Evolutionary conservation across 345 rosid genomes (phyloP), one percentile per base, ranked within the genome.

Genomic region (Citrus inodora): DNA sequence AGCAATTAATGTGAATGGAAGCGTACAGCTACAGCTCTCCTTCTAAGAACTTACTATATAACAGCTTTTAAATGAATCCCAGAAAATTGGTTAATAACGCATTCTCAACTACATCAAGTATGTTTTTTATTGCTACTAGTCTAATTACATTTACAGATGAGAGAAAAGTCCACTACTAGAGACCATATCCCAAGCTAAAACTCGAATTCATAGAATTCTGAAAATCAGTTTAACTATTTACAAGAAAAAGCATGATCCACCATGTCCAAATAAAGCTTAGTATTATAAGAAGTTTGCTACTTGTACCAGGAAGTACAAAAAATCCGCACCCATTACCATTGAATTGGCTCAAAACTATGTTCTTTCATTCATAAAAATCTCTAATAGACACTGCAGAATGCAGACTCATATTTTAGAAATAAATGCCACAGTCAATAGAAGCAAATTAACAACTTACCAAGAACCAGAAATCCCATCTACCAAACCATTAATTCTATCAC

Each of bases 401-500:
- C 4, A 22, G 21, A 19, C 35, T 46, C 40, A 5, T n/a, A 7
- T 21, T 21, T 7, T 1, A 11, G 30, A 67, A 66, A 33, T 35
- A 30, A 66, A 42, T 3, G 17, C 51, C 51, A 65, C 66, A 63
- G 28, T 3, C 6, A 19, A 28, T 63, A 13, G 51, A 28, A 66
- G 27, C 70, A 33, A 27, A 46, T 46, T 46, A 46, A 19, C 51
- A 46, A 73, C 97, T 84, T 76, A 96, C 99, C 97, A 96, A 85
- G 79, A 74, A 81, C 99, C 98, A 80, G 99, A 94, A 79, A 91
- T 51, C 51, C 98, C 98, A 75, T 94, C 98, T 68, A 96, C 94
- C 65, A 96, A 91, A 30, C 99, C 98, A 70, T 94, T 94, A 59
- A 94, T 91, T 66, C 98, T 86, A 79, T 96, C 93, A 77, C 99